Conservation (phyloP, 306 rosid species). For the Acacia acuminata region DNA sequence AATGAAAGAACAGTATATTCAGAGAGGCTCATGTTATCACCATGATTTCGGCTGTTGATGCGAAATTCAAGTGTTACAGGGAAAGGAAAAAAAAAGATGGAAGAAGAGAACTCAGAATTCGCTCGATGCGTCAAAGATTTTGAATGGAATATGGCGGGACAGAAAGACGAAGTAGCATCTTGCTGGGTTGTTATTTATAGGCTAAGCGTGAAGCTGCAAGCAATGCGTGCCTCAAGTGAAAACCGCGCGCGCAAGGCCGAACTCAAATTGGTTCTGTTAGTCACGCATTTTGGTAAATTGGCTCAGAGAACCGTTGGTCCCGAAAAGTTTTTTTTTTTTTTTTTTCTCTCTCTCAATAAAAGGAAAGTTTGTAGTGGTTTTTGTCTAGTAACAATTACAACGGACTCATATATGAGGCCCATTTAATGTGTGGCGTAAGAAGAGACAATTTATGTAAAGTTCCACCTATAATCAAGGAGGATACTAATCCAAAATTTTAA, state of each 20-base stretch:
- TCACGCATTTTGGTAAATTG: neutral
- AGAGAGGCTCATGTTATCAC: neutral
- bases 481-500: no score
- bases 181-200: conserved; percentile 27
- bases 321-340: no score
- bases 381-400: no score
- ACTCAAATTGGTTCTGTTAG: neutral
- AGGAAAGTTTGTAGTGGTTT: no score
- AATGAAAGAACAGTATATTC: neutral
- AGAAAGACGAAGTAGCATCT: conserved; percentile 18
- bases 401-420: no score
- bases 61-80: neutral
- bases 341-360: no score
- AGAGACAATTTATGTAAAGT: no score
- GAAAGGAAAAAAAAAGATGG: neutral
- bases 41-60: neutral
- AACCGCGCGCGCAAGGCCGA: neutral
- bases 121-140: conserved; percentile 5
- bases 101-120: neutral
- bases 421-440: no score
- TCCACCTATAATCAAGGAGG: no score
- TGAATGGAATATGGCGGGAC: conserved; percentile 51
- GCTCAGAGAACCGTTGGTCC: neutral
- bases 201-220: neutral
- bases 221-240: neutral